Evolutionary conservation across 805 yeast species (phyloP).

Genomic region (Saccharomycopsis fodiens): DNA sequence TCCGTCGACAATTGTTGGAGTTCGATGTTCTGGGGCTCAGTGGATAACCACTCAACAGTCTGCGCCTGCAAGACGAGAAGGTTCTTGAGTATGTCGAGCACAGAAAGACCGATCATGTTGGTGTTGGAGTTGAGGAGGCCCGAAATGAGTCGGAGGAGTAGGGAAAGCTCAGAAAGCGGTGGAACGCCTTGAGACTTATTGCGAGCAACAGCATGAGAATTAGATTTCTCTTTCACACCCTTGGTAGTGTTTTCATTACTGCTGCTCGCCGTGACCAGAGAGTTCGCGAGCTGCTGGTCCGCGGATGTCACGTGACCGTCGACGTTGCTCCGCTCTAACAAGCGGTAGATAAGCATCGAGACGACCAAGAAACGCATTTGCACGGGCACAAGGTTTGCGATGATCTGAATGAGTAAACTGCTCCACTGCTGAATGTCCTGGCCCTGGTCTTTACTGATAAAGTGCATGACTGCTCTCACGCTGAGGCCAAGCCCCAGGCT

Average conservation of each 20-base stretch:
- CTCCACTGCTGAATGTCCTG: slow-evolving; percentile 41
- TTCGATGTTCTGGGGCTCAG: slow-evolving; percentile 19
- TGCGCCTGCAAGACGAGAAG: slow-evolving; percentile 42
- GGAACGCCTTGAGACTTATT: no score
- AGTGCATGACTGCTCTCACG: slow-evolving; percentile 44
- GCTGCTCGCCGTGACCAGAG: slow-evolving; percentile 7
- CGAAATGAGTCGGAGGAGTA: slow-evolving; percentile 40
- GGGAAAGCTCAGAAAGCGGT: no score
- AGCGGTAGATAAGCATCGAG: slow-evolving; percentile 35
- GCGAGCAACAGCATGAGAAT: slow-evolving; percentile 1
- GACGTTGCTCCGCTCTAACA: slow-evolving; percentile 21
- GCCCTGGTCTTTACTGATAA: slow-evolving; percentile 26
- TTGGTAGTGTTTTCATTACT: slow-evolving; percentile 22
- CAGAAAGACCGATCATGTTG: slow-evolving; percentile 81
- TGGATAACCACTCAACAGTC: slow-evolving; percentile 21
- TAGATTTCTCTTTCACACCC: slow-evolving; percentile 15
- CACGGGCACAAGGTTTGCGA: slow-evolving; percentile 74
- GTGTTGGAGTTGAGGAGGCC: slow-evolving; percentile 69
- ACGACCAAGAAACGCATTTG: slow-evolving; percentile 65
- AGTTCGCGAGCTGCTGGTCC: background rate
- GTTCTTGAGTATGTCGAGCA: slow-evolving; percentile 66
- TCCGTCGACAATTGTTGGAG: slow-evolving; percentile 30
- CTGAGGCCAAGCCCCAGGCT: slow-evolving; percentile 53
- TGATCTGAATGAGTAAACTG: slow-evolving; percentile 47
- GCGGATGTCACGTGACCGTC: background rate